Base-by-base conservation (phyloP, 176 grass and related monocot genomes). In the Eremochloa ophiuroides region DNA sequence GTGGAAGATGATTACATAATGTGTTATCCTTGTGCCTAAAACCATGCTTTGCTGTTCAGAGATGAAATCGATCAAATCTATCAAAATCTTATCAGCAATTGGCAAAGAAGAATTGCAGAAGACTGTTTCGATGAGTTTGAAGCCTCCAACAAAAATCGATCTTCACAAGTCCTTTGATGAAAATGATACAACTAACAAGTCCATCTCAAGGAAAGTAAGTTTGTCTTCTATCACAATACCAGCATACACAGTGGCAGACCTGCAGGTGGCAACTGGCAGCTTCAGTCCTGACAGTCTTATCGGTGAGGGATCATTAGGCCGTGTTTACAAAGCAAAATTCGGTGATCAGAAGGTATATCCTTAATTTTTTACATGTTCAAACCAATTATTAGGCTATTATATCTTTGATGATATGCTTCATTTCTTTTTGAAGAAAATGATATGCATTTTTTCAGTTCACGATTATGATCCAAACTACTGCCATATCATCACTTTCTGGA, bases 201-300 rank as follows among this genome's bases (percentile, higher is more conserved):
- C 82, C 56, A 9, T 89, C 59, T 22, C 81, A 81, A 93, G 90
- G 79, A 95, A 91, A 80, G 82, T 79, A 72, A 89, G 78, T 73
- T 79, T 85, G 48, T 79, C 84, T 83, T 84, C 93, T 68, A 94
- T 98, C 72, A 88, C 66, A 82, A 82, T 79, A 83, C 85, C 82
- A 44, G 82, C 65, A 67, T 98, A 98, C 80, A 93, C 96, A 48
- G 91, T 98, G 74, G 90, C 96, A 67, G 96, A 98, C 79, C 63
- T 98, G 59, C 93, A 98, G 81, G 71, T 98, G 69, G 96, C 96
- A 63, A 98, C 93, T 15, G 84, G 88, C 76, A 95, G 91, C 83
- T 98, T 98, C 78, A 90, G 84, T 73, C 72, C 86, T 85, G 93
- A 95, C 44, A 93, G 91, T 82, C 83, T 98, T 81, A 80, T 98